Evolutionary conservation across 805 yeast genomes (phyloP).

Genomic region (Torulaspora quercuum): DNA sequence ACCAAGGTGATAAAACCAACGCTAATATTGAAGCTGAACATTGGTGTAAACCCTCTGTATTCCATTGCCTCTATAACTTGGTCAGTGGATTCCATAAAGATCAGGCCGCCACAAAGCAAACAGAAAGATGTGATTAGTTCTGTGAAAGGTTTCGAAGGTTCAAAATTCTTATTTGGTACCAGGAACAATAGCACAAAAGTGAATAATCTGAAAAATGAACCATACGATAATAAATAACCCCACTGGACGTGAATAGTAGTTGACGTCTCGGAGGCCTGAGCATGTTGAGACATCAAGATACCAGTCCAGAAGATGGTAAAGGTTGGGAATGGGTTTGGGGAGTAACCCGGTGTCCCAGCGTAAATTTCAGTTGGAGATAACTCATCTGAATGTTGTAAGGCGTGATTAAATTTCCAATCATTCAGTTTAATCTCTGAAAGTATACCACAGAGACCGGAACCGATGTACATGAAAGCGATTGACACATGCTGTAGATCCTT

Average conservation of each 20-base stretch:
- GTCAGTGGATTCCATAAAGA: constrained; percentile 89
- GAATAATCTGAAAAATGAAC: constrained; percentile 68
- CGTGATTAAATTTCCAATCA: constrained; percentile 54
- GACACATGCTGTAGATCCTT: constrained; percentile 88
- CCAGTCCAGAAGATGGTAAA: constrained; percentile 97
- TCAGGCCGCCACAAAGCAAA: constrained; percentile 80
- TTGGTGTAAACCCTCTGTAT: constrained; percentile 74
- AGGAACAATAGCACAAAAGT: constrained; percentile 58
- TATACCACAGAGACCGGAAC: constrained; percentile 89
- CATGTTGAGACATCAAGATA: constrained; percentile 88
- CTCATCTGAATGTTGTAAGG: constrained; percentile 29
- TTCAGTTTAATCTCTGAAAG: constrained; percentile 66
- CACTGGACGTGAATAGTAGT: constrained; percentile 85
- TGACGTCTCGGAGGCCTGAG: constrained; percentile 74
- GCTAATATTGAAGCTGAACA: constrained; percentile 87
- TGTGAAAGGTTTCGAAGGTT: constrained; percentile 75
- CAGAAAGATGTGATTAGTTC: constrained; percentile 79
- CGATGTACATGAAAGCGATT: constrained; percentile 86
- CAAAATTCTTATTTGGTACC: constrained; percentile 34
- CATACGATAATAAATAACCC: constrained; percentile 84
- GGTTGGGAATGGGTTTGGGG: constrained; percentile 93
- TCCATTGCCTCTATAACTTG: constrained; percentile 79
- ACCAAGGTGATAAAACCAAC: constrained; percentile 74
- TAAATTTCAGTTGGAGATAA: constrained; percentile 17
- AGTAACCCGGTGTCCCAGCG: constrained; percentile 64